Conservation (phyloP, 495 filamentous ascomycete species). For the Pyrenopolyporus hunteri region DNA sequence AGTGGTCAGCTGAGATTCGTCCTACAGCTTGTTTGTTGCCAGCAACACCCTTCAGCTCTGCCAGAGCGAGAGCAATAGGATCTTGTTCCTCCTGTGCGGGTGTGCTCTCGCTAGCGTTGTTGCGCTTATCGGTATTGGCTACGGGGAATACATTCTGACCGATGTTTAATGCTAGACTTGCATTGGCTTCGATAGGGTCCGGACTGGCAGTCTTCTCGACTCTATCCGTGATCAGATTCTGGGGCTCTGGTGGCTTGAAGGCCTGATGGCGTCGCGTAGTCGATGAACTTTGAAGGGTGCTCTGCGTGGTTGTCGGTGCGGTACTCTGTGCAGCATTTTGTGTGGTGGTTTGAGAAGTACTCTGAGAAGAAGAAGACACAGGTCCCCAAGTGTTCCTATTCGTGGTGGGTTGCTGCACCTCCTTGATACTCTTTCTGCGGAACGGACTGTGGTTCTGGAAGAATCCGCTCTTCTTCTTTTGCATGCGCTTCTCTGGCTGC, state of each 20-base stretch:
- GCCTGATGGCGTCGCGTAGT: conserved; percentile 41
- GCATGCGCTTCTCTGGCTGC: conserved; percentile 67
- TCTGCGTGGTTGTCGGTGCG: conserved; percentile 15
- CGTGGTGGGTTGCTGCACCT: conserved; percentile 51
- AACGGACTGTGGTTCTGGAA: conserved; percentile 95
- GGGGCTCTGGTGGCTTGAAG: conserved; percentile 34
- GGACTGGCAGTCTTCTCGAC: conserved; percentile 58
- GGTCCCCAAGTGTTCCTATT: conserved; percentile 68
- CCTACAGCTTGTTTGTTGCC: conserved; percentile 70
- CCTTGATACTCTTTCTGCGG: conserved; percentile 90
- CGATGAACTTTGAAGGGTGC: no score
- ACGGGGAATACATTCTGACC: conserved; percentile 97
- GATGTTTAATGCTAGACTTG: conserved; percentile 93
- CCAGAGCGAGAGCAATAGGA: conserved; percentile 90
- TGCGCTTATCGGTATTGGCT: conserved; percentile 72
- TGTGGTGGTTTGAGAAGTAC: no score
- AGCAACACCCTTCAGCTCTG: conserved; percentile 83
- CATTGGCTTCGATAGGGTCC: conserved; percentile 90
- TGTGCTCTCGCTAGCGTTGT: conserved; percentile 42
- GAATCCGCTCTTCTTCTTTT: conserved; percentile 87
- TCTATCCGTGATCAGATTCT: conserved; percentile 50
- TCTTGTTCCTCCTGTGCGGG: conserved; percentile 60
- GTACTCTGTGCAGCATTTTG: no score
- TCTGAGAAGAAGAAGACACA: no score
- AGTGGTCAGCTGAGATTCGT: conserved; percentile 91